Percentiles rank a stretch among this genome's conserved stretches.
Conservation (phyloP, 208 protist genomes). For the Acanthamoeba culbertsoni region DNA sequence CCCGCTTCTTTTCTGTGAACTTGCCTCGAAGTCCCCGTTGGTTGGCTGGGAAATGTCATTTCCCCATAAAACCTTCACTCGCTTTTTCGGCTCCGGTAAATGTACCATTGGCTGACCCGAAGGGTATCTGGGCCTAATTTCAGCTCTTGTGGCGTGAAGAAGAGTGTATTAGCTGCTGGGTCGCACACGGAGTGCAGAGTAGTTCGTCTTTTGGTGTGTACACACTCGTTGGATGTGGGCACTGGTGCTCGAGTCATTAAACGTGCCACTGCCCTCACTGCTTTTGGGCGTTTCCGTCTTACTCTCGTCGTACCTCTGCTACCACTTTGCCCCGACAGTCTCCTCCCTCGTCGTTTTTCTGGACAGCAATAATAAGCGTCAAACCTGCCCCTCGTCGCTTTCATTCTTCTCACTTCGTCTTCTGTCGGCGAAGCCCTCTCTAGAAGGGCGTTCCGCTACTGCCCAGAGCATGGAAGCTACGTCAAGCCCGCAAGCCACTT, state of each 20-base stretch:
- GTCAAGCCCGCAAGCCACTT: background rate
- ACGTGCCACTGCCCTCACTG: constrained; percentile 4
- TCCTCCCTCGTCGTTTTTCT: background rate
- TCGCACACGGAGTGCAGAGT: no score
- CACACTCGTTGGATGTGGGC: background rate
- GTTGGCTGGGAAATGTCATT: no score
- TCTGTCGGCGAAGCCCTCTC: background rate
- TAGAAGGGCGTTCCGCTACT: background rate
- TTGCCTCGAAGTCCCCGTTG: no score
- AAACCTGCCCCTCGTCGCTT: background rate
- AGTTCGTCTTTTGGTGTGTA: background rate
- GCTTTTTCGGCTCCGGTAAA: no score
- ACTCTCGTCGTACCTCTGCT: constrained; percentile 33
- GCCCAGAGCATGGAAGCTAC: background rate
- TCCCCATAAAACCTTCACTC: no score
- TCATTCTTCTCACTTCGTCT: background rate
- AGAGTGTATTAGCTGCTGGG: no score
- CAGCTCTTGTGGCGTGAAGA: no score
- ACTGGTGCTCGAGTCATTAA: background rate
- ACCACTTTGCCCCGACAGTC: background rate
- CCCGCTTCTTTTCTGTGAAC: no score
- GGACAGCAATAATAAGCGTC: no score
- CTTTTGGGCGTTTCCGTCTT: background rate
- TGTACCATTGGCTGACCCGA: no score
- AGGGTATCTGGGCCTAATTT: no score